Evolutionary conservation across 225 moss, liverwort and hornwort species (phyloP).

Genomic region (Straminergon stramineum): DNA sequence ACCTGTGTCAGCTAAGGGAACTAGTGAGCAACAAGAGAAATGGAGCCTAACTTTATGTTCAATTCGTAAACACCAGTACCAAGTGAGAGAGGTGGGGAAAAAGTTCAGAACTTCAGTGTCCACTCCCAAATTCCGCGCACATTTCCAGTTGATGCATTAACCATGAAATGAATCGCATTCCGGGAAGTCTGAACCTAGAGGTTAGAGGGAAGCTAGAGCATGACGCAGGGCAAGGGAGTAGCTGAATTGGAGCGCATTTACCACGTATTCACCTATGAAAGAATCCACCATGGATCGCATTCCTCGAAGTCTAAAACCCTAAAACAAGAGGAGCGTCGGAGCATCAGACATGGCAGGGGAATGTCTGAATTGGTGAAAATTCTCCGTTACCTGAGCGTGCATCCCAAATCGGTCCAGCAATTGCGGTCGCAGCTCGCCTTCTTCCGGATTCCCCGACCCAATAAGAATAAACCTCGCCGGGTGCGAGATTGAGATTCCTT

Average conservation of each 20-base stretch:
- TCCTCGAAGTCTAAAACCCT: neutral
- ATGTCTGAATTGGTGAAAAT: neutral
- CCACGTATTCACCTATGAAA: no score
- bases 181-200: neutral
- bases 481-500: conserved; percentile 80
- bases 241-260: neutral
- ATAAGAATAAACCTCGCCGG: conserved; percentile 76
- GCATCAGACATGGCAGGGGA: neutral
- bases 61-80: neutral
- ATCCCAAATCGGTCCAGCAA: conserved; percentile 72
- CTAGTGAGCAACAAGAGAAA: neutral
- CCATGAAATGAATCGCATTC: neutral
- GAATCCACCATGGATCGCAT: neutral
- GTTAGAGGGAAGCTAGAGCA: neutral
- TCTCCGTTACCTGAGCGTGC: conserved; percentile 61
- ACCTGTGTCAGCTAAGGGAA: neutral
- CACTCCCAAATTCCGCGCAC: neutral
- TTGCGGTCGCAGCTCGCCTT: conserved; percentile 76
- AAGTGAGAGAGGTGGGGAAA: neutral
- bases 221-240: neutral
- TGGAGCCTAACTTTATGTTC: no score
- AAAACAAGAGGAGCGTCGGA: neutral
- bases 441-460: conserved; percentile 75
- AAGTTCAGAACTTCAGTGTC: neutral
- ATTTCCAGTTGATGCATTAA: no score